Evolutionary conservation across 2,329 filamentous ascomycete genomes (phyloP).

Genomic region (Fonsecaea pedrosoi): DNA sequence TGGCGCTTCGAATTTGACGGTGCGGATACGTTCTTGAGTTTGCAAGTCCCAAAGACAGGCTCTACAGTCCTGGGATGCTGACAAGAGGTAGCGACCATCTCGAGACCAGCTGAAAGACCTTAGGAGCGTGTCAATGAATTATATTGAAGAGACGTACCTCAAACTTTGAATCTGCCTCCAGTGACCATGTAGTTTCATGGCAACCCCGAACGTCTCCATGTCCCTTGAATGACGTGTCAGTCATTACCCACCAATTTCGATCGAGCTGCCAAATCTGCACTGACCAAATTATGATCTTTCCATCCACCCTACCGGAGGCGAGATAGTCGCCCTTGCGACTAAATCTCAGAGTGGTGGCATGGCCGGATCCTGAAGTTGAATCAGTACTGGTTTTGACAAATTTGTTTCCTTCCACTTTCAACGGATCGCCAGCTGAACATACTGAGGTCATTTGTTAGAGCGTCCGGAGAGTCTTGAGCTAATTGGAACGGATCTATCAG

Average conservation of each 20-base stretch:
- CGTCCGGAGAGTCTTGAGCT: conserved; percentile 85
- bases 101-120: conserved; percentile 74
- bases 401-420: not conserved
- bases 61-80: conserved; percentile 94
- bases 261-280: not conserved
- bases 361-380: conserved; percentile 60
- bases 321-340: conserved; percentile 94
- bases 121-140: not conserved
- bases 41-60: conserved; percentile 93
- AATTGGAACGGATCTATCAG: conserved; percentile 74
- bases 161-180: conserved; percentile 92
- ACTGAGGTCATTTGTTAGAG: conserved; percentile 86
- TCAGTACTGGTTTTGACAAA: conserved; percentile 11
- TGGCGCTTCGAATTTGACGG: conserved; percentile 88
- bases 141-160: conserved; percentile 53
- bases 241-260: not conserved
- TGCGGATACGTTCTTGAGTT: conserved; percentile 73
- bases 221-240: conserved; percentile 57
- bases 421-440: conserved; percentile 42
- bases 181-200: conserved; percentile 90
- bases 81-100: conserved; percentile 88
- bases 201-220: conserved; percentile 95
- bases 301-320: conserved; percentile 89
- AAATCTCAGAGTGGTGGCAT: conserved; percentile 77
- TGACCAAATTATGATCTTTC: conserved; percentile 81